Evolutionary conservation across 768 basidiomycete genomes (phyloP).

Genomic region (Termitomyces sp.): DNA sequence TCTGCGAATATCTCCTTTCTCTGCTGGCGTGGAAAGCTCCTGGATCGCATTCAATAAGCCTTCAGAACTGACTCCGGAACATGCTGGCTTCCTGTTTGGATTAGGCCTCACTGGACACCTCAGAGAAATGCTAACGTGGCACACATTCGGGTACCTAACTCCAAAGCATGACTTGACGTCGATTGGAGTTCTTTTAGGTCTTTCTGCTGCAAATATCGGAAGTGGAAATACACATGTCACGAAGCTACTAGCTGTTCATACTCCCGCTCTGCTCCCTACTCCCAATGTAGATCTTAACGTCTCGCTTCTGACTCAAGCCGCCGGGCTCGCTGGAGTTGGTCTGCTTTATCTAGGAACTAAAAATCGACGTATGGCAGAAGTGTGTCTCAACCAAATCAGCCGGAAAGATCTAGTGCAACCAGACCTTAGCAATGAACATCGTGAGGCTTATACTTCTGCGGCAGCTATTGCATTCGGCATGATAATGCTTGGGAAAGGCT

Average conservation of each 20-base stretch:
- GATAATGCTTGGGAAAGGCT: slow-evolving; percentile 91
- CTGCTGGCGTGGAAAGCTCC: slow-evolving; percentile 77
- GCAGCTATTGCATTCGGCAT: slow-evolving; percentile 91
- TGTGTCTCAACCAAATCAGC: slow-evolving; percentile 80
- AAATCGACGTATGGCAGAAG: slow-evolving; percentile 89
- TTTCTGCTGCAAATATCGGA: slow-evolving; percentile 87
- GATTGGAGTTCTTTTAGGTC: slow-evolving; percentile 89
- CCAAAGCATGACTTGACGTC: slow-evolving; percentile 96
- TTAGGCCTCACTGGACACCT: slow-evolving; percentile 91
- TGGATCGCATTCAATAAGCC: slow-evolving; percentile 98
- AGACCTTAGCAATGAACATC: slow-evolving; percentile 82
- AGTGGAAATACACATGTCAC: slow-evolving; percentile 84
- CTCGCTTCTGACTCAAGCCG: slow-evolving; percentile 82
- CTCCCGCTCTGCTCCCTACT: slow-evolving; percentile 85
- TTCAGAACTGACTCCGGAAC: slow-evolving; percentile 82
- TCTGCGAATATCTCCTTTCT: slow-evolving; percentile 73
- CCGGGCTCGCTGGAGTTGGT: slow-evolving; percentile 84
- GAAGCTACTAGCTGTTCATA: slow-evolving; percentile 87
- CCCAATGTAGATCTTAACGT: slow-evolving; percentile 88
- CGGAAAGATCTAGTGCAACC: slow-evolving; percentile 73
- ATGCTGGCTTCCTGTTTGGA: slow-evolving; percentile 94
- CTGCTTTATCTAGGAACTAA: slow-evolving; percentile 86
- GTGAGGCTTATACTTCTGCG: slow-evolving; percentile 88
- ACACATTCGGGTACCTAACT: slow-evolving; percentile 92
- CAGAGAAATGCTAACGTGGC: slow-evolving; percentile 87